Base-by-base conservation (phyloP, 2,329 filamentous ascomycete species). In the Fusarium agapanthi region DNA sequence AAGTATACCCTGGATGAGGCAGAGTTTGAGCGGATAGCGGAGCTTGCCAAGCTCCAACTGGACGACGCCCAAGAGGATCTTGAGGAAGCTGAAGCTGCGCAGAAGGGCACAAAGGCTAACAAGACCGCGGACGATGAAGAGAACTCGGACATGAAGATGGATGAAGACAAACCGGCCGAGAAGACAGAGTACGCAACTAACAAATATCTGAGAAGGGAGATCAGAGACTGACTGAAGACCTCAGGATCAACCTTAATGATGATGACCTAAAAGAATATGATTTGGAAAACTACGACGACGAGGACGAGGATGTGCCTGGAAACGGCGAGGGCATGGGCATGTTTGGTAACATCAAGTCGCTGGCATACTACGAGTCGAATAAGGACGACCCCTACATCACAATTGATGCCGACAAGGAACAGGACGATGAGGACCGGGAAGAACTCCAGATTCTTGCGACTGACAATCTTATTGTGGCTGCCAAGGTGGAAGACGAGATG, bases 311-410 rank as follows among this genome's bases (percentile, higher is more conserved):
- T 13, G 73, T 76, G 37, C 67, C 86, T 26, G 86, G 86, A 28
- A 83, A 83, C 24, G 90, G 89, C 55, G 91, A 94, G 78, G 89
- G 91, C 60, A 92, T 96, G 88, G 92, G 91, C 77, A 97, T 98
- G 89, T 98, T 99, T 80, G 95, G 95, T 79, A 98, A 98, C 80
- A 90, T 97, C 80, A 97, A 96, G 83, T 95, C 94, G 35, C 87
- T 99, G 32, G 93, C 95, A 20, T 99, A 98, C 84, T 95, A 99
- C 85, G 91, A 95, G 75, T 94, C 94, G 69, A 96, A 97, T 83
- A 93, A 95, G 79, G 94, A 97, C 60, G 96, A 99, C 79, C 96
- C 96, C 2, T 99, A 99, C 83, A 96, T 99, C 79, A 97, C 95
- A 48, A 88, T 99, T 78, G 88, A 93, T 67, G 90, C 91, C 73